A percentile compares a stretch with the other conserved stretches of the same genome.
Conservation (phyloP, 257 asterid genomes). For the Oldenlandia corymbosa region DNA sequence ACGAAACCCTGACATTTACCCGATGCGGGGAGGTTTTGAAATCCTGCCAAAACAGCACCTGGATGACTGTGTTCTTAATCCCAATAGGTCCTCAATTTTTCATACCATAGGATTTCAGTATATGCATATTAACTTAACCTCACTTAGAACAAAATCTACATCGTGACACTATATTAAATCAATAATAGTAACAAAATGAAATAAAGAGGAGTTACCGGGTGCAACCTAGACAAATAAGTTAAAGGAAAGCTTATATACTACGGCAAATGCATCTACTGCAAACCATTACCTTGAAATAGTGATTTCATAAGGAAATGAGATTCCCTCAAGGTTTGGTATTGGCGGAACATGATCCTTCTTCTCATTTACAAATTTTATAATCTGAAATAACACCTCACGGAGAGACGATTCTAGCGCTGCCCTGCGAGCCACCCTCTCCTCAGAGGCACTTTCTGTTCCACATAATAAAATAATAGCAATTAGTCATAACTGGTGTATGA, state of each 20-base stretch:
- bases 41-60: neutral
- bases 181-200: neutral
- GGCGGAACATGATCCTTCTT: conserved; percentile 94
- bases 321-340: conserved; percentile 74
- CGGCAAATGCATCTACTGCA: neutral
- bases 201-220: neutral
- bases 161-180: neutral
- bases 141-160: neutral
- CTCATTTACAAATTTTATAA: conserved; percentile 82
- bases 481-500: neutral
- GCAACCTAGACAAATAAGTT: neutral
- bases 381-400: conserved; percentile 84
- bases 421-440: conserved; percentile 67
- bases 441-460: conserved; percentile 46
- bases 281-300: conserved; percentile 70
- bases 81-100: neutral
- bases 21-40: neutral
- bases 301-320: conserved; percentile 84
- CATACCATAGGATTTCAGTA: neutral
- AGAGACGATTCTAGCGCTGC: conserved; percentile 69
- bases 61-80: neutral
- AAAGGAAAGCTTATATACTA: neutral
- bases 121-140: neutral
- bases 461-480: conserved; percentile 7
- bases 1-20: too few relatives aligned